Base-by-base conservation (phyloP, 1,139 yeast species). In the Yamadazyma aaseri region DNA sequence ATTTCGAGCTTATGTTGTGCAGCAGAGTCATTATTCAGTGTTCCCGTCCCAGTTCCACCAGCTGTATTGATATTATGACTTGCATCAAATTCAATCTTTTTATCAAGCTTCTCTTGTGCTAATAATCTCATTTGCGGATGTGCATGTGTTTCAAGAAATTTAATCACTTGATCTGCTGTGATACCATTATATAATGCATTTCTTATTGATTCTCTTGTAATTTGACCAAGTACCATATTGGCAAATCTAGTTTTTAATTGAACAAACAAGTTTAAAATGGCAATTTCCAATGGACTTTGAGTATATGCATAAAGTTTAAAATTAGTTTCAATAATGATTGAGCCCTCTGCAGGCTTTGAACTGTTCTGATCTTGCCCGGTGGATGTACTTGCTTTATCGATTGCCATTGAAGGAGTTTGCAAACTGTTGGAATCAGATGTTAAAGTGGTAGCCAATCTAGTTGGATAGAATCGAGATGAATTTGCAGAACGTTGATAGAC, bases 291-390 rank as follows among this genome's bases (percentile, higher is more conserved):
- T 2, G 98, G 97, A 1, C 97, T 89, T 42, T 87, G 85, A 2
- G 98, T 90, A 55, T 92, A 92, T 26, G 98, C 95, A 51, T 92
- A 92, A 3, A 94, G 53, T 50, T 94, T 85, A 67, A 87, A 92
- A 58, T 92, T 92, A 0, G 99, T 92, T 57, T 92, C 99, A 28
- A 94, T 71, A 41, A 92, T 86, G 39, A 92, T 72, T 17, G 94
- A 79, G 1, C 96, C 95, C 25, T 64, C 60, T 26, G 51, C 49
- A n/a, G 34, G 40, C 9, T 60, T 46, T 1, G 51, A 42, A 6
- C 34, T 23, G 3, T 28, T 35, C 6, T 24, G 13, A 15, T 56
- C 33, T 31, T 57, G 49, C 12, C 45, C 36, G 5, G 45, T 40
- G 12, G 40, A 40, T 3, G 51, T 40, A 13, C 49, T 55, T 11